Evolutionary conservation across 495 filamentous ascomycete genomes (phyloP), one percentile per base, ranked within the genome.

Genomic region (Mycothermus thermophilus): DNA sequence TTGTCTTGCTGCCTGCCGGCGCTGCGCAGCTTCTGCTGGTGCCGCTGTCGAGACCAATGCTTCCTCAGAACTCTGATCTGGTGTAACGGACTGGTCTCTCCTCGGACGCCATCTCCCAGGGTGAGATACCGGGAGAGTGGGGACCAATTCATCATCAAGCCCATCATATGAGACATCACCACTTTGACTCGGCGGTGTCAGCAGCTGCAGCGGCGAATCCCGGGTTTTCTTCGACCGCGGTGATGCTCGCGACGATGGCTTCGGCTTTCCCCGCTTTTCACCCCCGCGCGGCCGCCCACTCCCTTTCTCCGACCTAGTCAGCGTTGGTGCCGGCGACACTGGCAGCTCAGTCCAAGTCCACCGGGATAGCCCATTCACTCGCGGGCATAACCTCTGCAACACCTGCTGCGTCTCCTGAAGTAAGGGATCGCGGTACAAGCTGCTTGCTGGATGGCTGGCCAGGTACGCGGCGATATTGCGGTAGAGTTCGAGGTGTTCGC

Each of bases 401-500:
- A 24, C 1, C 13, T 12, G 22, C 8, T 13, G 3, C 2, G 25
- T 25, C 8, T 6, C 11, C 7, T 22, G 18, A 17, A 33, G 4
- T 4, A 1, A 10, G 1, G 9, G 22, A 12, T 34, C 37, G 5
- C 13, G 7, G 9, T 13, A 9, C 4, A 2, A 5, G 3, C 9
- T 13, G 8, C 5, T 1, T 16, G 18, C 9, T 0, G 11, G 30
- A 11, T 23, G 25, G 18, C 12, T 22, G 25, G 22, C 3, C 24
- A 39, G 17, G 24, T 28, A 28, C 4, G 11, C 9, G 24, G 34
- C 2, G 5, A 39, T 17, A 11, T 34, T n/a, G 24, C 37, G 30
- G 19, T 18, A 39, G 2, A 26, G 2, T 25, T 39, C 37, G 8
- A 39, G 30, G 18, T 33, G 37, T 3, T 39, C 23, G 3, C 23